Conservation (phyloP, 208 protist genomes). For the Acanthamoeba castellanii region DNA sequence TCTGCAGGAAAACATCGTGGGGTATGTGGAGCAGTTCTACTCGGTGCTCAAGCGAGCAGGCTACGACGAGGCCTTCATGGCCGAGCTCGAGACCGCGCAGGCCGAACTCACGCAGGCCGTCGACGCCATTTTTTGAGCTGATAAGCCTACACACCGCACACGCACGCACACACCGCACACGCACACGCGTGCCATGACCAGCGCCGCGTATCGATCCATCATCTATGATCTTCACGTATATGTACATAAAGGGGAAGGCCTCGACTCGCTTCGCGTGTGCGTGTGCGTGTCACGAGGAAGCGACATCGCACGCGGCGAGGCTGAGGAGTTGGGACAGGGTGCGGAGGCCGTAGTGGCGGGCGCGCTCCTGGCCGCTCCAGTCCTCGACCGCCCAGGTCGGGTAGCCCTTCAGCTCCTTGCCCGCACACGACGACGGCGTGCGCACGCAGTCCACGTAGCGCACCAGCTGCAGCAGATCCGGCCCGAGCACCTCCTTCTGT, state of each 20-base stretch:
- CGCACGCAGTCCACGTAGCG: neutral
- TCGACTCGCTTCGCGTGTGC: too few species aligned
- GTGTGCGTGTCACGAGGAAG: neutral
- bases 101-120: neutral
- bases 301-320: neutral
- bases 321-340: neutral
- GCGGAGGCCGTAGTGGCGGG: neutral
- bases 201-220: too few species aligned
- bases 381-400: neutral
- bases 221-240: too few species aligned
- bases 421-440: neutral
- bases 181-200: too few species aligned
- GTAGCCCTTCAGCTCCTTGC: neutral
- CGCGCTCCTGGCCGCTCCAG: neutral
- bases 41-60: slow-evolving; percentile 4
- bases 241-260: too few species aligned
- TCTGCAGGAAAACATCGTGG: neutral
- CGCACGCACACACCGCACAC: too few species aligned
- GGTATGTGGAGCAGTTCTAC: neutral
- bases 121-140: neutral
- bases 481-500: neutral
- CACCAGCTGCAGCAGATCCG: neutral
- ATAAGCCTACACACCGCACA: too few species aligned
- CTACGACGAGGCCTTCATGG: neutral
- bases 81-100: neutral